Evolutionary conservation across 2,329 filamentous ascomycete species (phyloP), one percentile per base, ranked within the genome.

Genomic region (Arthroderma sp.): DNA sequence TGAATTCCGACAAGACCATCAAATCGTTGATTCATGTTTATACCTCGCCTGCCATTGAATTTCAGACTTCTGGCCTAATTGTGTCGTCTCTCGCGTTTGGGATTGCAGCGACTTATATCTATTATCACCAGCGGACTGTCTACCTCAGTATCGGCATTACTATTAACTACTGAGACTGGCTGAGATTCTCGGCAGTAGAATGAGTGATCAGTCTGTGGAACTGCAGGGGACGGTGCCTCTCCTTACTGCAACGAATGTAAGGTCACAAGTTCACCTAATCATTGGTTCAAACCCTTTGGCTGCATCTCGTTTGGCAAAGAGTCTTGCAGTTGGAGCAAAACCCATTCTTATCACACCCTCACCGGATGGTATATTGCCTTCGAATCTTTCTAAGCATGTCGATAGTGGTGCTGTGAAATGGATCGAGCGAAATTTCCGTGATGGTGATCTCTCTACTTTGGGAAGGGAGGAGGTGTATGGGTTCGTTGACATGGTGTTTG

Each of bases 401-500:
- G 50, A 64, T 29, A 61, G 64, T 43, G 67, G 66, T 9, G 55
- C 60, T 29, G 62, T 65, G 15, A 57, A 62, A 42, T 69, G 65
- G 64, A 50, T 71, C 4, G 58, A 56, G 42, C 57, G 63, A 33
- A 59, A 68, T 0, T 94, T 95, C 54, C 62, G 75, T 42, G 81
- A 89, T 33, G 65, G 68, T 0, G 83, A 95, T 59, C 63, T 95
- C 43, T 79, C 78, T 36, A 78, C 71, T 1, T 68, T 94, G 2
- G 91, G 91, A n/a, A 75, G 91, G 42, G 73, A 78, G 36, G 86
- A 93, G 47, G 80, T 94, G 6, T 80, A 77, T 50, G 59, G 68
- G 44, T 77, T 93, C 4, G 89, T 94, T 10, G 91, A 98, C 62
- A 83, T 84, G 45, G 91, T 98, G 34, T 96, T 96, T 63, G 80